Evolutionary conservation across 352 stramenopile species (phyloP).

Genomic region (Elongisporangium prolatum): DNA sequence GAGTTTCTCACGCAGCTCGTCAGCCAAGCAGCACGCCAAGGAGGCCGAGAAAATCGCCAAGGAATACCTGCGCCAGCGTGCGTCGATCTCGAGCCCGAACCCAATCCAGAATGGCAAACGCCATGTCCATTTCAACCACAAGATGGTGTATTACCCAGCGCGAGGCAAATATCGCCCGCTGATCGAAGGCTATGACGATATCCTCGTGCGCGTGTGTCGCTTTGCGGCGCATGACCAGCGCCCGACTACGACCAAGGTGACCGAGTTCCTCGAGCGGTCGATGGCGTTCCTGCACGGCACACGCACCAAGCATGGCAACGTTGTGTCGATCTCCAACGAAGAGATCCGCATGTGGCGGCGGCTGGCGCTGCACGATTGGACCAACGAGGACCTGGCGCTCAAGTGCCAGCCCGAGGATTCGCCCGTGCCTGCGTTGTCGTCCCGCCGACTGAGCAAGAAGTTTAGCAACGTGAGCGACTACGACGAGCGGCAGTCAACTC

Average conservation of each 20-base stretch:
- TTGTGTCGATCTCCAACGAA: constrained; percentile 75
- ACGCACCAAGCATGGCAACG: constrained; percentile 59
- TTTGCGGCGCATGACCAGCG: constrained; percentile 68
- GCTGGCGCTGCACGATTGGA: constrained; percentile 63
- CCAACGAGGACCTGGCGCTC: constrained; percentile 4
- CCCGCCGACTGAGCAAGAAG: constrained; percentile 20
- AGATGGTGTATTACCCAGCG: constrained; percentile 7
- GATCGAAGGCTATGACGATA: constrained; percentile 75
- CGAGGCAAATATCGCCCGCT: background rate
- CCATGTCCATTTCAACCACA: constrained; percentile 19
- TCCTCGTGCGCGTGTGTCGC: constrained; percentile 63
- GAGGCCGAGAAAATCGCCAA: constrained; percentile 28
- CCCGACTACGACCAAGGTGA: constrained; percentile 61
- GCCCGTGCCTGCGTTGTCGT: constrained; percentile 30
- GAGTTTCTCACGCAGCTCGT: constrained; percentile 55
- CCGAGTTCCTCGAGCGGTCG: constrained; percentile 74
- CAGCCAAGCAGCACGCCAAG: constrained; percentile 34
- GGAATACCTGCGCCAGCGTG: constrained; percentile 11
- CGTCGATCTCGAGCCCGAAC: constrained; percentile 12
- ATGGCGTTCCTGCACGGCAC: constrained; percentile 67
- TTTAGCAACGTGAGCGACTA: background rate
- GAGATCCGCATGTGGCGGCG: constrained; percentile 80
- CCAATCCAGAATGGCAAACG: constrained; percentile 19
- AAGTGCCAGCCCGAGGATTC: constrained; percentile 28
- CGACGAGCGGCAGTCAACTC: constrained; percentile 12